phyloP scores from a whole-genome alignment of 192 early-diverging fungal genomes.

The Kickxella alabastrina region DNA sequence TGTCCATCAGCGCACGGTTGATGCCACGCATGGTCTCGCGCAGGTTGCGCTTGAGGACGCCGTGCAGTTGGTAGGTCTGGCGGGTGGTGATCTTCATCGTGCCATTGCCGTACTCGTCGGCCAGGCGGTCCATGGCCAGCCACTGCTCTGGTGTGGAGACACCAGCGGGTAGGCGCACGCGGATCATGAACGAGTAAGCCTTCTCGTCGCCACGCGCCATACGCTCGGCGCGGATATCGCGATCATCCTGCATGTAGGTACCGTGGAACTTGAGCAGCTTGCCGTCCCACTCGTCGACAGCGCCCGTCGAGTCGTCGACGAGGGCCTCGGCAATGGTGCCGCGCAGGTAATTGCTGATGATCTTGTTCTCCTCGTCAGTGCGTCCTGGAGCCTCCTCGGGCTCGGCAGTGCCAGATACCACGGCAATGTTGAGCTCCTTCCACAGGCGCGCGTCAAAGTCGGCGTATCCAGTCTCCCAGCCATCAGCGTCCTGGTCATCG shows the following conservation, averaged over 20 bases:
- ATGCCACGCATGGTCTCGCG: conserved; percentile 87
- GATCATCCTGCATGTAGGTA: conserved; percentile 95
- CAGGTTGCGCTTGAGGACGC: conserved; percentile 87
- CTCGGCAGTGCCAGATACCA: conserved; percentile 61
- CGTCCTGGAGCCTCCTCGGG: conserved; percentile 62
- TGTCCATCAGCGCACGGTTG: conserved; percentile 86
- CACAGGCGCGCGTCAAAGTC: conserved; percentile 79
- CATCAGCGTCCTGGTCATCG: conserved; percentile 93
- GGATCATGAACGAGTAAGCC: conserved; percentile 96
- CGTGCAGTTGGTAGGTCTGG: conserved; percentile 97
- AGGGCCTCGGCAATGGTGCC: conserved; percentile 88
- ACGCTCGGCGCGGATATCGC: conserved; percentile 84
- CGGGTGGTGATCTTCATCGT: conserved; percentile 94
- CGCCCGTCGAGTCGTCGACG: conserved; percentile 77
- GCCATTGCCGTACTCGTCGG: conserved; percentile 77
- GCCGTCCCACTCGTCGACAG: conserved; percentile 81
- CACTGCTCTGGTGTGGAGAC: conserved; percentile 84
- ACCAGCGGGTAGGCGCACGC: conserved; percentile 91
- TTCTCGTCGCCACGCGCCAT: conserved; percentile 82
- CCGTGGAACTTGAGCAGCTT: conserved; percentile 97
- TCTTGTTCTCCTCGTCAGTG: conserved; percentile 91
- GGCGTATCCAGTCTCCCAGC: conserved; percentile 76
- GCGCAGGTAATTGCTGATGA: conserved; percentile 85
- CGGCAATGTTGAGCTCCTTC: conserved; percentile 74
- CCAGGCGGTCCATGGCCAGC: conserved; percentile 91